Evolutionary conservation across 768 basidiomycete species (phyloP).

Genomic region (Favolaschia claudopus): DNA sequence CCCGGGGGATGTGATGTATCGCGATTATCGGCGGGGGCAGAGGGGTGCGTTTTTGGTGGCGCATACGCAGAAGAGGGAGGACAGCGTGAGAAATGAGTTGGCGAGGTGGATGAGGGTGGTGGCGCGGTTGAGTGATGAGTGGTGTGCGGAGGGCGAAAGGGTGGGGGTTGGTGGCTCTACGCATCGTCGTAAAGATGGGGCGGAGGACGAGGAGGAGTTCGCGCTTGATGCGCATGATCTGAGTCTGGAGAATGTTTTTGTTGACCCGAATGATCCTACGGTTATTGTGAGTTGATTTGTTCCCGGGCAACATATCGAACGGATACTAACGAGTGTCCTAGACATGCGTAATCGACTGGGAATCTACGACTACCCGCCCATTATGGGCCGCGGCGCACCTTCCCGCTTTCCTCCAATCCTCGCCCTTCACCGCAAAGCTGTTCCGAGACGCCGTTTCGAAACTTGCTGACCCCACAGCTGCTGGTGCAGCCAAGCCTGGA

Average conservation of each 20-base stretch:
- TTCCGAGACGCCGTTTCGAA: slow-evolving; percentile 71
- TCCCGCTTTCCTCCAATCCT: slow-evolving; percentile 81
- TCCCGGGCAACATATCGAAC: slow-evolving; percentile 14
- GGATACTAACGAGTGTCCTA: slow-evolving; percentile 35
- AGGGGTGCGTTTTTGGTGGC: slow-evolving; percentile 80
- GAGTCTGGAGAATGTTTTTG: slow-evolving; percentile 86
- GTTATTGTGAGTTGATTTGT: slow-evolving; percentile 65
- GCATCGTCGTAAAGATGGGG: slow-evolving; percentile 34
- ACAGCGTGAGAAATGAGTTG: slow-evolving; percentile 74
- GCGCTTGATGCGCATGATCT: slow-evolving; percentile 87
- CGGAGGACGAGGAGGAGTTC: slow-evolving; percentile 63
- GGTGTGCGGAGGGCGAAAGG: slow-evolving; percentile 29
- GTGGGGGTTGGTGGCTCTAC: slow-evolving; percentile 17
- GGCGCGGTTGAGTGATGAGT: slow-evolving; percentile 55
- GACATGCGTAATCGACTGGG: slow-evolving; percentile 92
- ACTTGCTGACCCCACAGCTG: slow-evolving; percentile 41
- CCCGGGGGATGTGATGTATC: slow-evolving; percentile 79
- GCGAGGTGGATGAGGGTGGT: slow-evolving; percentile 71
- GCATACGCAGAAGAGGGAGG: slow-evolving; percentile 70
- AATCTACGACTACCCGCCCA: slow-evolving; percentile 87
- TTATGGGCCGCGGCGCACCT: slow-evolving; percentile 87
- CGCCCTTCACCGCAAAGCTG: slow-evolving; percentile 73
- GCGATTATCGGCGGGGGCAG: slow-evolving; percentile 85
- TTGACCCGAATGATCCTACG: slow-evolving; percentile 70
- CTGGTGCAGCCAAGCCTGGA: slow-evolving; percentile 28